These are phyloP conservation scores for Russula compacta DNA, from an alignment of 768 basidiomycete genomes.

Conservation along the genomic window DNA sequence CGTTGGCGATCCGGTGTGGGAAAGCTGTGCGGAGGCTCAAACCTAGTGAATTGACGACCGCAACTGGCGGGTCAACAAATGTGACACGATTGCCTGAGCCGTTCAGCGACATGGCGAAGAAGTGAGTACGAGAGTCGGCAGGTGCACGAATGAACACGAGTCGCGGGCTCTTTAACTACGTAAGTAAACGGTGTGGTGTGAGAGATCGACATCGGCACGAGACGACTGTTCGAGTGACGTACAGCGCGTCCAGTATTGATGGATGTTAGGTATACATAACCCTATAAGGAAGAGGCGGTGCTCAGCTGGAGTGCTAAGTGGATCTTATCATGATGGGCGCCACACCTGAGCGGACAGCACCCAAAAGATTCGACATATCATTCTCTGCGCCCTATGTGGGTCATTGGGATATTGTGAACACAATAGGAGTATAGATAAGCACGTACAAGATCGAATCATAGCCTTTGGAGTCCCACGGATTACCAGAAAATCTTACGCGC, in stretches of 20 bases:
- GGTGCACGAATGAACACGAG: constrained; percentile 54
- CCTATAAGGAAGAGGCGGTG: constrained; percentile 33
- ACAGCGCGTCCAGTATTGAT: constrained; percentile 47
- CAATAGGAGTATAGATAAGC: constrained; percentile 16
- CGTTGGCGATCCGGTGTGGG: constrained; percentile 34
- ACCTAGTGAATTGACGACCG: constrained; percentile 32
- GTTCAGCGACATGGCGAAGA: constrained; percentile 61
- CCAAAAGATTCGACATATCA: constrained; percentile 52
- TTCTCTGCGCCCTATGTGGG: constrained; percentile 42
- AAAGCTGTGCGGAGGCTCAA: constrained; percentile 33
- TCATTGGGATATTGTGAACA: background rate
- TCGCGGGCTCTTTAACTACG: constrained; percentile 41
- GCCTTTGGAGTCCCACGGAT: constrained; percentile 60
- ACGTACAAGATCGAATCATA: constrained; percentile 43
- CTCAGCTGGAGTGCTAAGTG: constrained; percentile 5
- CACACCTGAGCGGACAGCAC: constrained; percentile 51
- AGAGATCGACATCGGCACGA: background rate
- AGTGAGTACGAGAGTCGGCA: constrained; percentile 41
- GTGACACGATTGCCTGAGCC: constrained; percentile 47
- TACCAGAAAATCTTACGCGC: constrained; percentile 52
- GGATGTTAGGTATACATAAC: constrained; percentile 56
- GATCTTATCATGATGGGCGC: constrained; percentile 18
- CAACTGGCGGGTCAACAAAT: constrained; percentile 34
- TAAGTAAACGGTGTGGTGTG: constrained; percentile 10
- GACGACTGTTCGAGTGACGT: constrained; percentile 22